phyloP scores from a whole-genome alignment of 2,329 filamentous ascomycete species.

The Chaetomium olivaceum region DNA sequence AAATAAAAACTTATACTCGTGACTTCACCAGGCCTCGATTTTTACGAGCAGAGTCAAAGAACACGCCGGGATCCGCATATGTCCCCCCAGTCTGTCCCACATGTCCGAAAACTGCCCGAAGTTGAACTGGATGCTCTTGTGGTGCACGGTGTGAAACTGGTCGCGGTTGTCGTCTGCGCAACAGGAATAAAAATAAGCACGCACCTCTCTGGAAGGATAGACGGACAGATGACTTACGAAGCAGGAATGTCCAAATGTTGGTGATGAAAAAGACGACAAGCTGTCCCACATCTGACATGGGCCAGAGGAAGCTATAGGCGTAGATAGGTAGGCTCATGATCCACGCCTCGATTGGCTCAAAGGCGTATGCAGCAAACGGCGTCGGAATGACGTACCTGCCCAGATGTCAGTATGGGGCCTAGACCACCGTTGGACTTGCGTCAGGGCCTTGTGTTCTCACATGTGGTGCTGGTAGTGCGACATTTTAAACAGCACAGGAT shows the following conservation, averaged over 20 bases:
- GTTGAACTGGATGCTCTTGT: constrained; percentile 6
- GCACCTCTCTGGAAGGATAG: background rate
- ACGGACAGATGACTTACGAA: background rate
- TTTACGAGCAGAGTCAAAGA: background rate
- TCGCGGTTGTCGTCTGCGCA: constrained; percentile 4
- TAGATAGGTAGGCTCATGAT: constrained; percentile 12
- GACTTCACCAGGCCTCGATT: background rate
- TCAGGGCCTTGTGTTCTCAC: background rate
- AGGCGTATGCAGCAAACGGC: constrained; percentile 8
- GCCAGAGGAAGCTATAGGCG: constrained; percentile 7
- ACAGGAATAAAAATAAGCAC: background rate
- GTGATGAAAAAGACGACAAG: constrained; percentile 3
- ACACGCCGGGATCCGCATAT: background rate
- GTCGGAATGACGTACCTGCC: constrained; percentile 5
- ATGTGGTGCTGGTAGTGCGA: constrained; percentile 1
- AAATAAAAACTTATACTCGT: background rate
- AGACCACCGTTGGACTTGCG: no score
- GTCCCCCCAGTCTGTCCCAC: constrained; percentile 7
- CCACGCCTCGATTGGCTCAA: constrained; percentile 4
- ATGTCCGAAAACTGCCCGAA: constrained; percentile 3
- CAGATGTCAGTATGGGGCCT: background rate
- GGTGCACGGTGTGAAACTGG: constrained; percentile 9
- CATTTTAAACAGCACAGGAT: constrained; percentile 2
- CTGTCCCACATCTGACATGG: constrained; percentile 6
- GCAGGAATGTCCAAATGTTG: constrained; percentile 5